phyloP scores from a whole-genome alignment of 495 filamentous ascomycete species.

The Parmelia sp. region DNA sequence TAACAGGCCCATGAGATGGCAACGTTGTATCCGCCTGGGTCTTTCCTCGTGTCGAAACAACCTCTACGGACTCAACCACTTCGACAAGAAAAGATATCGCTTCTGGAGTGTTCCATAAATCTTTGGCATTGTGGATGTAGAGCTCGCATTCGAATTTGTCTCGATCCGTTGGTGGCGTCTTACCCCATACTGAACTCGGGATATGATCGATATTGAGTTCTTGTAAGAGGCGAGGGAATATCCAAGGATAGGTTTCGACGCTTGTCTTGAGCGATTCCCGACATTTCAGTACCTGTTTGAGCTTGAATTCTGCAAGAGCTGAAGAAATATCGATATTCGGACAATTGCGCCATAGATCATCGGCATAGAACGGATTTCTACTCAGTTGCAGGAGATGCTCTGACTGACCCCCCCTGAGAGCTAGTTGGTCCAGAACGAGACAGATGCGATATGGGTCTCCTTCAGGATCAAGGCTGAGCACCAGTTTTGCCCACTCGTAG shows the following conservation, averaged over 20 bases:
- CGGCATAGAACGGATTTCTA: conserved; percentile 49
- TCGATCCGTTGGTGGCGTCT: conserved; percentile 56
- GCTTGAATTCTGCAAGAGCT: conserved; percentile 64
- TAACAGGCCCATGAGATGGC: conserved; percentile 43
- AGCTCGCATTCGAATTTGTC: conserved; percentile 71
- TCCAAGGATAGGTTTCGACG: conserved; percentile 72
- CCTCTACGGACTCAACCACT: conserved; percentile 49
- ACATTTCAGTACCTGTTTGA: conserved; percentile 58
- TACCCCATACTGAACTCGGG: conserved; percentile 76
- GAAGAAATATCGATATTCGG: conserved; percentile 68
- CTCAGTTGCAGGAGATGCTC: conserved; percentile 68
- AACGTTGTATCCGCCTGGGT: not conserved
- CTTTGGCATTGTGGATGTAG: conserved; percentile 73
- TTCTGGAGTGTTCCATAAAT: conserved; percentile 84
- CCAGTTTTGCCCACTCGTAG: conserved; percentile 84
- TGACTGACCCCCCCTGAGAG: conserved; percentile 70
- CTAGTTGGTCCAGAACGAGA: conserved; percentile 73
- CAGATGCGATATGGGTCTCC: conserved; percentile 77
- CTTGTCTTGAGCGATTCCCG: conserved; percentile 55
- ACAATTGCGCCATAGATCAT: conserved; percentile 38
- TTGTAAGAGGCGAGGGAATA: conserved; percentile 68
- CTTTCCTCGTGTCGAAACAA: conserved; percentile 6
- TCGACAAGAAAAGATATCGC: conserved; percentile 64
- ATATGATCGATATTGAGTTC: conserved; percentile 65
- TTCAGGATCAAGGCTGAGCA: conserved; percentile 66